These are phyloP conservation scores for Saccharomyces hybrid DNA, from an alignment of 1,139 yeast genomes.

Conservation along the genomic window DNA sequence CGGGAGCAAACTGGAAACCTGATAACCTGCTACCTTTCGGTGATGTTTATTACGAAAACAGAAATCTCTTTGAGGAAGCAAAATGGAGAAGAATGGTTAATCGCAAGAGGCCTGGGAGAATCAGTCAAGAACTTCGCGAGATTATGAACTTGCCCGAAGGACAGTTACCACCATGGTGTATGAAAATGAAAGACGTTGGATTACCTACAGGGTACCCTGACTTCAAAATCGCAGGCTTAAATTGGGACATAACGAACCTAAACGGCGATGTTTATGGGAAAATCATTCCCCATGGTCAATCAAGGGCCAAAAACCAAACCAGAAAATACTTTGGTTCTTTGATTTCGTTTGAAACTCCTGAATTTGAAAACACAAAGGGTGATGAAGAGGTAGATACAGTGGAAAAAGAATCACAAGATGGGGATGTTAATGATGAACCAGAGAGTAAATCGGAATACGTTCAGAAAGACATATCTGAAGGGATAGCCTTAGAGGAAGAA, in stretches of 20 bases:
- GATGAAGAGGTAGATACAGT: constrained; percentile 9
- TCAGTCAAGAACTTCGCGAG: constrained; percentile 49
- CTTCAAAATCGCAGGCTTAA: constrained; percentile 50
- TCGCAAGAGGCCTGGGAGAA: constrained; percentile 57
- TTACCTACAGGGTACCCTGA: constrained; percentile 80
- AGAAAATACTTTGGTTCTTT: constrained; percentile 21
- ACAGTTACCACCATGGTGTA: constrained; percentile 76
- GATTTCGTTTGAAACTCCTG: constrained; percentile 12
- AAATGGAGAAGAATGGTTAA: constrained; percentile 30
- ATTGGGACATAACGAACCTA: constrained; percentile 29
- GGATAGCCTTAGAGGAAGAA: constrained; percentile 10
- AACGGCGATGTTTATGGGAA: constrained; percentile 32
- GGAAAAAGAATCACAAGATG: constrained; percentile 14
- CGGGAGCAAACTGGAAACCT: constrained; percentile 61
- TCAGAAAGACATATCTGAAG: neutral
- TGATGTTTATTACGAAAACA: constrained; percentile 73
- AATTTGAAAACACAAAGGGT: neutral
- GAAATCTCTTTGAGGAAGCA: constrained; percentile 48
- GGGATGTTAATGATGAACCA: constrained; percentile 16
- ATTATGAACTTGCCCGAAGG: constrained; percentile 68
- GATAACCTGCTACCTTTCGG: constrained; percentile 54
- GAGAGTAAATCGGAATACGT: neutral
- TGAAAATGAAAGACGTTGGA: constrained; percentile 62
- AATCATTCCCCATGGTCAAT: constrained; percentile 30
- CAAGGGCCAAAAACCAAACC: constrained; percentile 17